Percentiles rank a stretch among this genome's conserved stretches.
These are phyloP conservation scores for Candida takata DNA, from an alignment of 805 yeast species.

Conservation along the genomic window DNA sequence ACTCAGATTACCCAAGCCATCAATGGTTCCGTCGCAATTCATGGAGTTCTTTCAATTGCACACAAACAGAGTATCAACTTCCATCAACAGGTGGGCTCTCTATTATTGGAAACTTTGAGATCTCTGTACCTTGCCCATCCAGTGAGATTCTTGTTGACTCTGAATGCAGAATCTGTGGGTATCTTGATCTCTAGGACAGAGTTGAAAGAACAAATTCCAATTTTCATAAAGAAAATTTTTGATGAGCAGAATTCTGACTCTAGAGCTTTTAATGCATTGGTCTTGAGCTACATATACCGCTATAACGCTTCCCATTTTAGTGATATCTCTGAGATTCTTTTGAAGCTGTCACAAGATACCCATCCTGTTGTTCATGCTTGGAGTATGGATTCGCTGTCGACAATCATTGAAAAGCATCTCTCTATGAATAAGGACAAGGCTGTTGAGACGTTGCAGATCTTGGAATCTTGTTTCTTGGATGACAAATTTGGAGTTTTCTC, in stretches of 20 bases:
- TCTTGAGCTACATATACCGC: conserved; percentile 41
- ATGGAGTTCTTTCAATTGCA: conserved; percentile 35
- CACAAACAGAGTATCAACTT: conserved; percentile 19
- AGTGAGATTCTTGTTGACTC: conserved; percentile 29
- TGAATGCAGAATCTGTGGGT: conserved; percentile 56
- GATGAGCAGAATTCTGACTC: conserved; percentile 56
- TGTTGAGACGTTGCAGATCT: conserved; percentile 33
- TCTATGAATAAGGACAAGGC: conserved; percentile 38
- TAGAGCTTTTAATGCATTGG: conserved; percentile 50
- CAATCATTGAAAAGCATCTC: conserved; percentile 49
- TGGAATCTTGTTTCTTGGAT: conserved; percentile 33
- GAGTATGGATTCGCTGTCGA: conserved; percentile 53
- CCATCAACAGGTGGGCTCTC: conserved; percentile 33
- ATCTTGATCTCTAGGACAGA: conserved; percentile 34
- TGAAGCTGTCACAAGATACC: conserved; percentile 65
- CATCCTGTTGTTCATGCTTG: conserved; percentile 80
- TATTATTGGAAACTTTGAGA: conserved; percentile 45
- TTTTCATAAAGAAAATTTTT: conserved; percentile 59
- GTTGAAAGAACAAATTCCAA: conserved; percentile 38
- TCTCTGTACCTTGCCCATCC: conserved; percentile 16
- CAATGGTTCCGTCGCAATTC: conserved; percentile 59
- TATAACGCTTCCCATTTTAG: conserved; percentile 35
- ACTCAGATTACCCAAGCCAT: conserved; percentile 44
- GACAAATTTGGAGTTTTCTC: conserved; percentile 47
- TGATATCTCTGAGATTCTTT: conserved; percentile 46